Conservation (phyloP, 345 rosid genomes). For the Lepidium africanum region DNA sequence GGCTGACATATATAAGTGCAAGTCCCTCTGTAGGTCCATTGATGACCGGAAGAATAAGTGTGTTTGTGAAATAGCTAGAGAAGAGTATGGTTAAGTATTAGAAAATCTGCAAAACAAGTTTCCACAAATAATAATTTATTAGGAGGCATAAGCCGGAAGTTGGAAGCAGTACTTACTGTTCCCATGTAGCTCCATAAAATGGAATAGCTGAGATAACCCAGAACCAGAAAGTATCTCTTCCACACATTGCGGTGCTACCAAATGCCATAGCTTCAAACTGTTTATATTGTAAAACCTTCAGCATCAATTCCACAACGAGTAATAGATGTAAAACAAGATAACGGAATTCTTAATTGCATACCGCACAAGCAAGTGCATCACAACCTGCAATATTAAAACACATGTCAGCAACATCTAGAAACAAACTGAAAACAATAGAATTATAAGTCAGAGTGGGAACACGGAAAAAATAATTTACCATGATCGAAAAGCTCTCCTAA, state of each 20-base stretch:
- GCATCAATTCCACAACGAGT: neutral
- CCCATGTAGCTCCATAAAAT: slow-evolving; percentile 97
- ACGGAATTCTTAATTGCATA: slow-evolving; percentile 28
- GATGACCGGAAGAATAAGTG: slow-evolving; percentile 85
- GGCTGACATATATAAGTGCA: slow-evolving; percentile 68
- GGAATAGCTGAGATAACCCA: slow-evolving; percentile 97
- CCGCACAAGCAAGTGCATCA: slow-evolving; percentile 99
- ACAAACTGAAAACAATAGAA: neutral
- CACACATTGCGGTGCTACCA: slow-evolving; percentile 95
- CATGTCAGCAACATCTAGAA: slow-evolving; percentile 16
- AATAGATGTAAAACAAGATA: neutral
- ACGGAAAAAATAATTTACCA: slow-evolving; percentile 38
- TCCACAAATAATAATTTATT: neutral
- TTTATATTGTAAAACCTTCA: neutral
- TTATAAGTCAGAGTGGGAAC: neutral
- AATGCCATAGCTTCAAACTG: slow-evolving; percentile 94
- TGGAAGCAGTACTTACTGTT: slow-evolving; percentile 54
- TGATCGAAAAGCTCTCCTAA: slow-evolving; percentile 95
- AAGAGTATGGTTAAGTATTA: neutral
- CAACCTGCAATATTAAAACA: slow-evolving; percentile 58
- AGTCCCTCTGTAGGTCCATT: slow-evolving; percentile 99
- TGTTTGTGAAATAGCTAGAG: slow-evolving; percentile 85
- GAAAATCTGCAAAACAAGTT: neutral
- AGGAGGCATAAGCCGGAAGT: neutral
- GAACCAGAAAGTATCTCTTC: slow-evolving; percentile 87